Percentiles rank a stretch among this genome's conserved stretches.
Conservation (phyloP, 371 early-diverging fungal species). For the Circinella minor region DNA sequence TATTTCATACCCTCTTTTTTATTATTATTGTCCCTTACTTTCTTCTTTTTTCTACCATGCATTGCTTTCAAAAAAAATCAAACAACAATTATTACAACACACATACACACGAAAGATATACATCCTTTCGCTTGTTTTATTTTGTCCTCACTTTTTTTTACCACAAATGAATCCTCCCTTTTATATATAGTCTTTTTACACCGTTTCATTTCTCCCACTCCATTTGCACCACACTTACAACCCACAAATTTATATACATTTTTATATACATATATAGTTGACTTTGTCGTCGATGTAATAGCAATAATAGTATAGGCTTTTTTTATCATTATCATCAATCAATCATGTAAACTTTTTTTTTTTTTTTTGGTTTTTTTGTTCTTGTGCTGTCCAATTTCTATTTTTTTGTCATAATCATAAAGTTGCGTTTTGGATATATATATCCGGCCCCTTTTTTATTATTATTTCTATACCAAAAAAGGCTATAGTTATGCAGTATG, state of each 20-base stretch:
- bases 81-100: too few species aligned
- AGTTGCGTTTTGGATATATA: slow-evolving; percentile 1
- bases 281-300: slow-evolving; percentile 4
- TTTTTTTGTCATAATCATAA: slow-evolving; percentile 7
- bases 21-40: neutral
- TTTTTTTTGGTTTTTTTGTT: too few species aligned
- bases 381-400: neutral
- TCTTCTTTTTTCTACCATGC: too few species aligned
- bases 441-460: neutral
- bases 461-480: neutral
- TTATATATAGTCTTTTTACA: neutral
- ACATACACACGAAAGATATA: too few species aligned
- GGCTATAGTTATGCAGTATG: neutral
- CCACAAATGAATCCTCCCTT: neutral
- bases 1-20: neutral
- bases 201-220: neutral
- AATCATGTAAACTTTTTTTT: too few species aligned
- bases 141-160: too few species aligned
- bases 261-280: neutral
- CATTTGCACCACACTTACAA: neutral
- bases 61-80: too few species aligned
- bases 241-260: slow-evolving; percentile 9
- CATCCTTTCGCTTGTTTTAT: too few species aligned
- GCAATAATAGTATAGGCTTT: slow-evolving; percentile 8
- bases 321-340: too few species aligned